These are phyloP conservation scores for Notholithocarpus densiflorus DNA, from an alignment of 306 rosid genomes.

Conservation along the genomic window DNA sequence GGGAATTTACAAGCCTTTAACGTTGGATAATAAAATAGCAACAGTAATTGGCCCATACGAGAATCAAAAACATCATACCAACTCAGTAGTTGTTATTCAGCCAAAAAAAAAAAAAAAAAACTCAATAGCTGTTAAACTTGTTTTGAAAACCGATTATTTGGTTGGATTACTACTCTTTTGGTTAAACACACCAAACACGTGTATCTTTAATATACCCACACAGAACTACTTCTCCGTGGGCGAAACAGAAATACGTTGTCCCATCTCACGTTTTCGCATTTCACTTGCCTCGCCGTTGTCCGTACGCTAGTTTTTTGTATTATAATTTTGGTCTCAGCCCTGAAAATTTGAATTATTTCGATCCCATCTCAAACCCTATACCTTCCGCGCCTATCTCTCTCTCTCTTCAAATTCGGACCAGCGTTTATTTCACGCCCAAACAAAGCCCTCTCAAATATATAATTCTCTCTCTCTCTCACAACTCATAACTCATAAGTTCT, in stretches of 20 bases:
- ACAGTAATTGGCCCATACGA: too few species aligned
- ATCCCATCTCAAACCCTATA: not conserved
- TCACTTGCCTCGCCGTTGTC: not conserved
- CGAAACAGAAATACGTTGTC: not conserved
- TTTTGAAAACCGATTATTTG: too few species aligned
- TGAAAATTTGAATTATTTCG: conserved; percentile 6
- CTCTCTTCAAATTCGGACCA: conserved; percentile 10
- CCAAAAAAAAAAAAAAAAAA: too few species aligned
- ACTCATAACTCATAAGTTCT: not conserved
- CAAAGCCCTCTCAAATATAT: not conserved
- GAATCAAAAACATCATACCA: too few species aligned
- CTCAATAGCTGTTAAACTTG: too few species aligned
- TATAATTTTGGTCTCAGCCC: not conserved
- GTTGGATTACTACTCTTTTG: too few species aligned
- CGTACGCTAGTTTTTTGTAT: not conserved
- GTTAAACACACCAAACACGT: too few species aligned
- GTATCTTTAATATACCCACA: too few species aligned
- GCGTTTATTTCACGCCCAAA: conserved; percentile 24
- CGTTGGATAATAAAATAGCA: too few species aligned
- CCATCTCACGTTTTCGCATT: not conserved
- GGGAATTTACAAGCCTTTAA: too few species aligned
- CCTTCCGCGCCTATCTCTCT: not conserved
- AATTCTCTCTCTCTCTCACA: not conserved
- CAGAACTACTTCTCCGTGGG: not conserved
- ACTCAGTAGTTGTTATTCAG: too few species aligned